Conservation (phyloP, 495 filamentous ascomycete genomes). For the Daldinia grandis region DNA sequence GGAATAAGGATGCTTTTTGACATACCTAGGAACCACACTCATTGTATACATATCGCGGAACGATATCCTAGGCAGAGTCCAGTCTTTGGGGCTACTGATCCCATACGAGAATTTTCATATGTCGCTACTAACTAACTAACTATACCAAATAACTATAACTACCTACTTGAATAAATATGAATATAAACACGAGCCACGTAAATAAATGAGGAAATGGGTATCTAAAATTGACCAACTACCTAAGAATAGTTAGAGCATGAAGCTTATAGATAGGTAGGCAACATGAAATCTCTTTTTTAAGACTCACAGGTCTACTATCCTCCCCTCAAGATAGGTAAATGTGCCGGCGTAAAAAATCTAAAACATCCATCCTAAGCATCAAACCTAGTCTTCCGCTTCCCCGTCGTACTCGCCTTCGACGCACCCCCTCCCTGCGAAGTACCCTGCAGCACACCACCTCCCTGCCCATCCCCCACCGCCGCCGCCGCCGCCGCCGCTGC, state of each 20-base stretch:
- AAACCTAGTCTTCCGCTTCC: constrained; percentile 60
- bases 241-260: background rate
- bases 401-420: constrained; percentile 47
- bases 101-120: constrained; percentile 32
- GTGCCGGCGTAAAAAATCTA: background rate
- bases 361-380: constrained; percentile 48
- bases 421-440: constrained; percentile 52
- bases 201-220: constrained; percentile 20
- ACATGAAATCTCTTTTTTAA: background rate
- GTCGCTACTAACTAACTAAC: too few relatives aligned
- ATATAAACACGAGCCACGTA: background rate
- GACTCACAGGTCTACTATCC: background rate
- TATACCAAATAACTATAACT: constrained; percentile 5
- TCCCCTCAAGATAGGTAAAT: background rate
- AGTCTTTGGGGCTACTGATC: constrained; percentile 7
- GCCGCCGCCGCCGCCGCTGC: constrained; percentile 37
- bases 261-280: background rate
- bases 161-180: background rate
- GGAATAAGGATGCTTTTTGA: background rate
- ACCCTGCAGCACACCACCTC: constrained; percentile 39
- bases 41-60: constrained; percentile 30
- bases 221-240: constrained; percentile 22
- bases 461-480: constrained; percentile 9
- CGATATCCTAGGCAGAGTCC: constrained; percentile 27
- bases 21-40: constrained; percentile 42